Evolutionary conservation across 306 rosid species (phyloP), one percentile per base, ranked within the genome.

Genomic region (Senna tora): DNA sequence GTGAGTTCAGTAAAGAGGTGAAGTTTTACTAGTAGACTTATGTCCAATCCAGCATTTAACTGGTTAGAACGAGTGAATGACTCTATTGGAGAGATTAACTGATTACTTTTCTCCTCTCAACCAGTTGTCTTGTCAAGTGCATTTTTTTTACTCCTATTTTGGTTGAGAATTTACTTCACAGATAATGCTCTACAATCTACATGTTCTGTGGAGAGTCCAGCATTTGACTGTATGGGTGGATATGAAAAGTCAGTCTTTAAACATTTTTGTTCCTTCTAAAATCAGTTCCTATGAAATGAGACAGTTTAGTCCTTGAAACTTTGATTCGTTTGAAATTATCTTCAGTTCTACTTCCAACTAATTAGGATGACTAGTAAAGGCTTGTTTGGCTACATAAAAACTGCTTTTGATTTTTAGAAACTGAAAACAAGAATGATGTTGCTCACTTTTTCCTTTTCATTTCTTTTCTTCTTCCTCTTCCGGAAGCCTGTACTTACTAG

Each of bases 101-200:
- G 30, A 49, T 65, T 65, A 30, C 42, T 16, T 69, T 38, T 56
- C 53, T 45, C 56, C 57, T 41, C 15, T 66, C 28, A 28, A 30
- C 70, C 9, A 41, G 39, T 7, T 21, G 12, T 72, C 74, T 36
- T 56, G 7, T 7, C 30, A 16, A 41, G 36, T 30, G 58, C 39
- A 30, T 57, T 49, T 73, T 73, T 28, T 62, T 67, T 66, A n/a
- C 4, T 13, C n/a, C 43, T 10, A 66, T 68, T 36, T 49, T 39
- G 58, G 59, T 47, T 50, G 55, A 16, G 22, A n/a, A 0, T 16
- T 25, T 5, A 51, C 20, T 34, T 62, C 28, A 46, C 15, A 46
- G 54, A 38, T 20, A 51, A 14, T 74, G 61, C 43, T 10, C 55
- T 16, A 15, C 58, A 22, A 17, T 51, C 54, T 6, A 16, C 54